Evolutionary conservation across 768 basidiomycete genomes (phyloP).

Genomic region (Daedaleopsis sinensis): DNA sequence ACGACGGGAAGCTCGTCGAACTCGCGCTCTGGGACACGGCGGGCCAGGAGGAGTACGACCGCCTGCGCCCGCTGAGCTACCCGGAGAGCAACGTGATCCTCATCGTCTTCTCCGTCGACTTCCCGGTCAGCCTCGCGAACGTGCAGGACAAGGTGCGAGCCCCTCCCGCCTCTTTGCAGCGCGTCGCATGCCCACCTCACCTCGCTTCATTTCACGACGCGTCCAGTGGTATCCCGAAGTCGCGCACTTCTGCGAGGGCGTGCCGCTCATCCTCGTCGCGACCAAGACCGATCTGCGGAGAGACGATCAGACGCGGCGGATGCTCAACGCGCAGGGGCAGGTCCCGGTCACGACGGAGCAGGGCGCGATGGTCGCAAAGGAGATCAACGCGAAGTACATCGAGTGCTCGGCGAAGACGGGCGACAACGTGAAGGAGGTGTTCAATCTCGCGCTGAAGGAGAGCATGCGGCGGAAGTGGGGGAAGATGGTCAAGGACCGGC

Average conservation of each 20-base stretch:
- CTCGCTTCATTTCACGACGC: too few relatives aligned
- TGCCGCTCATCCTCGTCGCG: slow-evolving; percentile 88
- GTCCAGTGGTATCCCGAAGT: slow-evolving; percentile 93
- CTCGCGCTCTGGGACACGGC: slow-evolving; percentile 99
- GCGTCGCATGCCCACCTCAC: neutral
- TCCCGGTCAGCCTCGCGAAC: slow-evolving; percentile 88
- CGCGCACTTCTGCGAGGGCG: slow-evolving; percentile 87
- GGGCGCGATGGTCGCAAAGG: slow-evolving; percentile 82
- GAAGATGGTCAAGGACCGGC: slow-evolving; percentile 66
- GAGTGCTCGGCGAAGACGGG: slow-evolving; percentile 97
- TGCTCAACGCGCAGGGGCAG: slow-evolving; percentile 89
- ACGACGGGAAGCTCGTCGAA: slow-evolving; percentile 88
- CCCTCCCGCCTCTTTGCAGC: neutral
- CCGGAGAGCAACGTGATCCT: slow-evolving; percentile 91
- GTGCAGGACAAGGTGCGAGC: slow-evolving; percentile 81
- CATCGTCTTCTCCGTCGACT: slow-evolving; percentile 93
- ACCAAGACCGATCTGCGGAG: slow-evolving; percentile 91
- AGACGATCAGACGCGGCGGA: slow-evolving; percentile 83
- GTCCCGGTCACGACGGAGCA: slow-evolving; percentile 81
- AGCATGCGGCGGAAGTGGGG: slow-evolving; percentile 83
- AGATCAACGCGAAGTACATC: slow-evolving; percentile 91
- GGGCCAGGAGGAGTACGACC: slow-evolving; percentile 96
- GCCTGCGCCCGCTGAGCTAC: slow-evolving; percentile 82
- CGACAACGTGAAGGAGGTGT: slow-evolving; percentile 88
- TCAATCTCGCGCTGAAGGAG: slow-evolving; percentile 85